Conservation (phyloP, 805 yeast genomes). For the Candida silvicultrix region DNA sequence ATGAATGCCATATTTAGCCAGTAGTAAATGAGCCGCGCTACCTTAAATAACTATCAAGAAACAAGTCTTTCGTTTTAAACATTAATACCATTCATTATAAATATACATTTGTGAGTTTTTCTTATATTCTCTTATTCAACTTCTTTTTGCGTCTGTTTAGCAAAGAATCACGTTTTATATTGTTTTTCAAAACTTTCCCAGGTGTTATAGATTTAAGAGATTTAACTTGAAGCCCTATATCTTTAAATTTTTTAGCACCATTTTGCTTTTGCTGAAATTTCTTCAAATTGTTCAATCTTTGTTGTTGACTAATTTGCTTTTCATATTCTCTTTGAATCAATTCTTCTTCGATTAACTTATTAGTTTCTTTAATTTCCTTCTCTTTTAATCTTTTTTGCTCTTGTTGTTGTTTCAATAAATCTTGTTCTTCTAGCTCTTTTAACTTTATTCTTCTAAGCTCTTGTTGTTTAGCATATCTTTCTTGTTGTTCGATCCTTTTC, state of each 20-base stretch:
- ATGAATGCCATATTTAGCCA: too few relatives aligned
- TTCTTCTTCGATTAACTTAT: conserved; percentile 11
- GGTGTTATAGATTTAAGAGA: neutral
- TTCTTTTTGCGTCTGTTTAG: conserved; percentile 20
- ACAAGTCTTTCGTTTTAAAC: too few relatives aligned
- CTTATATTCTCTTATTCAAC: conserved; percentile 12
- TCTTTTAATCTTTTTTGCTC: conserved; percentile 12
- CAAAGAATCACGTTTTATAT: conserved; percentile 11
- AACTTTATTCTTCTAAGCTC: conserved; percentile 16
- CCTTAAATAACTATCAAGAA: too few relatives aligned
- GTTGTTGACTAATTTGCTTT: conserved; percentile 6
- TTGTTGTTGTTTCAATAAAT: conserved; percentile 13
- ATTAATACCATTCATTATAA: neutral
- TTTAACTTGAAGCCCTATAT: conserved; percentile 4
- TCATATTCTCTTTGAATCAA: conserved; percentile 4
- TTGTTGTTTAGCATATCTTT: conserved; percentile 17
- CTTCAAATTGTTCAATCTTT: neutral
- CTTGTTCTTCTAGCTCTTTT: conserved; percentile 13
- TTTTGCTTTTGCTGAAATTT: conserved; percentile 11
- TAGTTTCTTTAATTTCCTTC: conserved; percentile 7
- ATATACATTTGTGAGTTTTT: neutral
- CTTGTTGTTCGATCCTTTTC: conserved; percentile 22
- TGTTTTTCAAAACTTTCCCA: conserved; percentile 16
- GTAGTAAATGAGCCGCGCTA: too few relatives aligned
- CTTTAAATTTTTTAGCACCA: conserved; percentile 7